Evolutionary conservation across 768 basidiomycete genomes (phyloP).

Genomic region (Tricholoma sp.): DNA sequence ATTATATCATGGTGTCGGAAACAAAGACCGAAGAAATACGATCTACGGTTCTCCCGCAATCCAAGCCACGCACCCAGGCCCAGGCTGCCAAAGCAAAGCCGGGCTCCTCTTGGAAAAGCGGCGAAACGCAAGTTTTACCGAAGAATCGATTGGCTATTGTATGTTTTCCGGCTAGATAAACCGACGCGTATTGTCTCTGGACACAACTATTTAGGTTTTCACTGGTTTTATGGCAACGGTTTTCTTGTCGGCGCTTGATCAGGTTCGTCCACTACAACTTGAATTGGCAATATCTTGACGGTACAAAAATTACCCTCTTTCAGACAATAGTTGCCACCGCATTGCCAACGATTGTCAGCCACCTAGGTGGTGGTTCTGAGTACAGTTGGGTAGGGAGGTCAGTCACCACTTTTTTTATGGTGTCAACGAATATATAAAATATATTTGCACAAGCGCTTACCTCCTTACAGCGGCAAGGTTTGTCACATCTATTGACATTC

Average conservation of each 20-base stretch:
- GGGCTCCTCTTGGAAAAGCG: constrained; percentile 49
- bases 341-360: constrained; percentile 65
- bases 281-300: neutral
- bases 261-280: constrained; percentile 32
- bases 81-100: constrained; percentile 25
- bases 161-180: constrained; percentile 8
- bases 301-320: neutral
- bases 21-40: neutral
- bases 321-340: constrained; percentile 71
- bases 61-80: constrained; percentile 2
- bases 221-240: constrained; percentile 39
- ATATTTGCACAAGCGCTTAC: constrained; percentile 51
- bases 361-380: constrained; percentile 55
- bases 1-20: constrained; percentile 12
- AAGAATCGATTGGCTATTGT: constrained; percentile 47
- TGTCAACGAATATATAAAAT: constrained; percentile 2
- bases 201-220: constrained; percentile 34
- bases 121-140: constrained; percentile 53
- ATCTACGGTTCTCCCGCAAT: constrained; percentile 5
- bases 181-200: neutral
- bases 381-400: constrained; percentile 77
- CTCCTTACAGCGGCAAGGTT: constrained; percentile 58
- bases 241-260: constrained; percentile 55
- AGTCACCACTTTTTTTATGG: constrained; percentile 6
- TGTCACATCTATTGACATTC: constrained; percentile 1